Evolutionary conservation across 768 basidiomycete species (phyloP).

Genomic region (Gautieria morchelliformis): DNA sequence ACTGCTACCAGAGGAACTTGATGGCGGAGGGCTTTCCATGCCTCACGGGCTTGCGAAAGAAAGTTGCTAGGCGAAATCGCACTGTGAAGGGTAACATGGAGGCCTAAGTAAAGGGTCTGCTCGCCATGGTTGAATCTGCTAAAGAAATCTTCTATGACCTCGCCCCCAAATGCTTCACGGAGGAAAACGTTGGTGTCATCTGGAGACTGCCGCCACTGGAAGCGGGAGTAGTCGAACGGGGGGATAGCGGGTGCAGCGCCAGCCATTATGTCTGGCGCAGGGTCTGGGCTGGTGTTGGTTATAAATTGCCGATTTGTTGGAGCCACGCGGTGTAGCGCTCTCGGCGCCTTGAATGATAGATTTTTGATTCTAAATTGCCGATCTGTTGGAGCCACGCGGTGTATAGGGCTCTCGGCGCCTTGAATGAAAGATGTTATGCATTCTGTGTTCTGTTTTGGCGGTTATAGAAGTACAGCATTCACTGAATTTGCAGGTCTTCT

Average conservation of each 20-base stretch:
- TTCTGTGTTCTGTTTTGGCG: too few species aligned
- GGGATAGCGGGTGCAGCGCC: neutral
- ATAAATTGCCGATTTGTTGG: too few species aligned
- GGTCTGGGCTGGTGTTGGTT: too few species aligned
- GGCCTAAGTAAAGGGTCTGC: constrained; percentile 17
- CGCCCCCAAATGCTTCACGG: constrained; percentile 12
- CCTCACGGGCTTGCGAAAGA: constrained; percentile 6
- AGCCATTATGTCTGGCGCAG: too few species aligned
- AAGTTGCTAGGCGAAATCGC: constrained; percentile 5
- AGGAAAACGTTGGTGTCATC: neutral
- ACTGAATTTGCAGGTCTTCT: too few species aligned
- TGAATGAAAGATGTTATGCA: too few species aligned
- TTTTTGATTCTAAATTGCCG: too few species aligned
- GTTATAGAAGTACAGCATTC: too few species aligned
- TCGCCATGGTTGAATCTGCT: constrained; percentile 16
- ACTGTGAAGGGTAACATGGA: constrained; percentile 10
- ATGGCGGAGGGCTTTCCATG: constrained; percentile 16
- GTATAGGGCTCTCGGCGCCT: too few species aligned
- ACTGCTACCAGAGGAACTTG: constrained; percentile 15
- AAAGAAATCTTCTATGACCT: constrained; percentile 14
- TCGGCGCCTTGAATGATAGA: too few species aligned
- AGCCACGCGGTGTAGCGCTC: too few species aligned
- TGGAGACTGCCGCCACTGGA: neutral
- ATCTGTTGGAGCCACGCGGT: too few species aligned
- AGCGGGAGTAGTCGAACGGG: neutral